Evolutionary conservation across 1,284 basidiomycete species (phyloP).

Genomic region (Tremellales sp.): DNA sequence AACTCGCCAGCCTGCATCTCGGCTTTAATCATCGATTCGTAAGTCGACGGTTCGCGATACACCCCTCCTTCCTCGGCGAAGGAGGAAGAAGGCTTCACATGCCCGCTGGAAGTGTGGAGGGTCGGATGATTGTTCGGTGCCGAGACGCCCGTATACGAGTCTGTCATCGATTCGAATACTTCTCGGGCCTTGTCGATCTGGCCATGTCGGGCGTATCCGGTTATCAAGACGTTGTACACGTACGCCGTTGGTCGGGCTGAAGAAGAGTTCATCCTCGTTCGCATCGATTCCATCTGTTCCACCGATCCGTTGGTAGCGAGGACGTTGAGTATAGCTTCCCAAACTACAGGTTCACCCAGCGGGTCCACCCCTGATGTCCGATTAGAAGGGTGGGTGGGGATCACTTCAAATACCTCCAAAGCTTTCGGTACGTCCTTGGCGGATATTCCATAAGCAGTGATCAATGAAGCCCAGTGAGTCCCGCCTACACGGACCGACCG

Average conservation of each 20-base stretch:
- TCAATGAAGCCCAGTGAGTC: slow-evolving; percentile 86
- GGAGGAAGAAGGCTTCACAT: slow-evolving; percentile 49
- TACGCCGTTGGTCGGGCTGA: slow-evolving; percentile 91
- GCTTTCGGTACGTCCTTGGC: slow-evolving; percentile 74
- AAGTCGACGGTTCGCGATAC: slow-evolving; percentile 75
- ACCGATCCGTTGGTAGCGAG: slow-evolving; percentile 72
- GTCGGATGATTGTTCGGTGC: slow-evolving; percentile 83
- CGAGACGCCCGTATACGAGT: slow-evolving; percentile 72
- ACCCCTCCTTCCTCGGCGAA: slow-evolving; percentile 53
- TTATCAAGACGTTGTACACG: slow-evolving; percentile 88
- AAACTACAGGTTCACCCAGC: slow-evolving; percentile 74
- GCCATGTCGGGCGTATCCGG: slow-evolving; percentile 72
- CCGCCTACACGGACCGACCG: slow-evolving; percentile 63
- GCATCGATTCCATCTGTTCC: slow-evolving; percentile 71
- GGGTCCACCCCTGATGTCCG: slow-evolving; percentile 34
- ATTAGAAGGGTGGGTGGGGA: slow-evolving; percentile 53
- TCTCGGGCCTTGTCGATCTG: slow-evolving; percentile 65
- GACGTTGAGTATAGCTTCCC: slow-evolving; percentile 86
- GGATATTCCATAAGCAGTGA: slow-evolving; percentile 84
- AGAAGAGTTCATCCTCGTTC: slow-evolving; percentile 59
- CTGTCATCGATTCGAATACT: slow-evolving; percentile 82
- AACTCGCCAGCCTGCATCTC: slow-evolving; percentile 68
- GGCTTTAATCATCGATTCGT: slow-evolving; percentile 88
- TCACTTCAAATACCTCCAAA: slow-evolving; percentile 71
- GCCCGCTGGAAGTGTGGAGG: slow-evolving; percentile 50